Percentiles rank a stretch among this genome's conserved stretches.
These are phyloP conservation scores for Gnomoniopsis sp. DNA, from an alignment of 2,329 filamentous ascomycete species.

Conservation along the genomic window DNA sequence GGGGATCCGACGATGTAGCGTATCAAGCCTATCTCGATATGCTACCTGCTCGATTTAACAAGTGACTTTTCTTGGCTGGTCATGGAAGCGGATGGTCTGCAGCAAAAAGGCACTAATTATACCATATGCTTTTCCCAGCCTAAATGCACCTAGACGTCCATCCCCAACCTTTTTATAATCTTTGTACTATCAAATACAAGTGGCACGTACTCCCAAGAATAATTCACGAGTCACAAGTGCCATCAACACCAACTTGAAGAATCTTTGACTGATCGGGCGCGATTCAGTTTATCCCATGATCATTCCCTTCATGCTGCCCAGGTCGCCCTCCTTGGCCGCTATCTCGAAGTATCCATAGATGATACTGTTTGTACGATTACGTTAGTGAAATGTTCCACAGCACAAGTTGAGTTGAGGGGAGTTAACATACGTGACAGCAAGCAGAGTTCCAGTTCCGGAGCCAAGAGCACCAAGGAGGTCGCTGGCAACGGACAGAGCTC, in stretches of 20 bases:
- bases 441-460: slow-evolving; percentile 93
- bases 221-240: not conserved
- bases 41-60: slow-evolving; percentile 12
- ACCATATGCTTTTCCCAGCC: slow-evolving; percentile 17
- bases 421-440: slow-evolving; percentile 89
- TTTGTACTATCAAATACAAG: slow-evolving; percentile 14
- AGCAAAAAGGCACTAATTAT: not conserved
- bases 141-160: slow-evolving; percentile 6
- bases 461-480: slow-evolving; percentile 95
- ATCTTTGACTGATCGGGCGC: not conserved
- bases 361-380: slow-evolving; percentile 57
- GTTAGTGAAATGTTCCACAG: slow-evolving; percentile 32
- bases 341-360: slow-evolving; percentile 99
- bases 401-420: not conserved
- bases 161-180: slow-evolving; percentile 3
- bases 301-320: slow-evolving; percentile 76
- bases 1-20: not conserved
- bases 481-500: slow-evolving; percentile 90
- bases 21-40: slow-evolving; percentile 14
- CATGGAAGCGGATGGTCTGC: slow-evolving; percentile 1
- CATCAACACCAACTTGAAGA: not conserved
- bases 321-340: slow-evolving; percentile 95
- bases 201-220: slow-evolving; percentile 2
- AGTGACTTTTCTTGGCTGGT: not conserved
- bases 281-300: slow-evolving; percentile 57